phyloP scores from a whole-genome alignment of 129 eudicot species.

The Flaveria bidentis region DNA sequence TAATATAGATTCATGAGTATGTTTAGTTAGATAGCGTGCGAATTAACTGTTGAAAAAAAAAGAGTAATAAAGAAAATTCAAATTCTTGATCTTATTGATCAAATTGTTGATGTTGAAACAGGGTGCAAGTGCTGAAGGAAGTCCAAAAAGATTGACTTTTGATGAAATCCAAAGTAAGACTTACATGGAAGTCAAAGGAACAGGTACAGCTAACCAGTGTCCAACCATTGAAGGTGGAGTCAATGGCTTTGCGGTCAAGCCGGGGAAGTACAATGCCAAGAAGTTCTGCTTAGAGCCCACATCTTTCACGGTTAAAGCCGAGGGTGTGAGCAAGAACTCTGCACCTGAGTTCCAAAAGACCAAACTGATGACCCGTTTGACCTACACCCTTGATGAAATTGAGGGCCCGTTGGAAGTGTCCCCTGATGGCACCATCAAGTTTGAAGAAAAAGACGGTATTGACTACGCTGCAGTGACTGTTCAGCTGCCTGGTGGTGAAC shows the following conservation, averaged over 20 bases:
- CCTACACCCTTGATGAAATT: conserved; percentile 97
- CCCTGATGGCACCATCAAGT: conserved; percentile 68
- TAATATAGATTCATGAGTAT: too few species aligned
- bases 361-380: conserved; percentile 93
- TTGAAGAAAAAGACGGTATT: conserved; percentile 93
- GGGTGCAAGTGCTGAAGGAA: conserved; percentile 95
- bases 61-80: neutral
- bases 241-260: conserved; percentile 62
- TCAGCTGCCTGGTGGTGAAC: conserved; percentile 96
- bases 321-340: conserved; percentile 76
- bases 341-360: conserved; percentile 93
- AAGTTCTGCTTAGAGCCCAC: conserved; percentile 94
- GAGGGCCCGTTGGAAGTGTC: conserved; percentile 91
- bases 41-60: too few species aligned
- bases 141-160: conserved; percentile 75
- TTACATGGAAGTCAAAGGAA: conserved; percentile 95
- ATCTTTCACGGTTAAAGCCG: conserved; percentile 91
- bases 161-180: conserved; percentile 97
- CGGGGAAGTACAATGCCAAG: conserved; percentile 89
- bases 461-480: conserved; percentile 97
- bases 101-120: conserved; percentile 13
- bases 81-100: neutral
- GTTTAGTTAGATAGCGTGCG: too few species aligned
- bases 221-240: conserved; percentile 86
- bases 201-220: conserved; percentile 98